These are phyloP conservation scores for Lichina pygmaea DNA, from an alignment of 495 filamentous ascomycete species.

Conservation along the genomic window DNA sequence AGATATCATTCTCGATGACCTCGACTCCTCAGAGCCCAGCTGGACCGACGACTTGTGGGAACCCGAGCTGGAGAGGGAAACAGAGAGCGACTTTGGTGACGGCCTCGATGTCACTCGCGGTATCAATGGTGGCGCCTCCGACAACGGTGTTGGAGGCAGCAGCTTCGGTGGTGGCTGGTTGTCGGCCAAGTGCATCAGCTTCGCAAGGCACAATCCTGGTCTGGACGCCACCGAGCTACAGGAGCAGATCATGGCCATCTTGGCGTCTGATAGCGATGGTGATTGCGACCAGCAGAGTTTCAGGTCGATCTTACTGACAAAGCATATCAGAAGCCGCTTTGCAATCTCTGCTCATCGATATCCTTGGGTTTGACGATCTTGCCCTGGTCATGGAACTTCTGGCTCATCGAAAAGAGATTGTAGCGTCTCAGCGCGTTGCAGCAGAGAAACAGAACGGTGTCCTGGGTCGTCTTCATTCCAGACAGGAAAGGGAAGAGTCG, in stretches of 20 bases:
- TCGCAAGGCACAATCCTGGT: conserved; percentile 31
- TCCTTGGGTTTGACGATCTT: conserved; percentile 75
- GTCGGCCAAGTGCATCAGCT: conserved; percentile 26
- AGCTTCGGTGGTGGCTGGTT: conserved; percentile 32
- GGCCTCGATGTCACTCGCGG: conserved; percentile 19
- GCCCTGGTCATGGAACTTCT: conserved; percentile 74
- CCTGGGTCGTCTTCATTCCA: conserved; percentile 36
- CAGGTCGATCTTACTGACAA: not conserved
- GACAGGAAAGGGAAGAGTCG: conserved; percentile 47
- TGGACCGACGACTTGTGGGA: conserved; percentile 74
- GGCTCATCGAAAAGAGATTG: conserved; percentile 37
- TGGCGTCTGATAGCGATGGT: conserved; percentile 28
- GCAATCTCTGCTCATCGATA: conserved; percentile 70
- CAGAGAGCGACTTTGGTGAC: conserved; percentile 30
- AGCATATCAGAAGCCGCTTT: conserved; percentile 44
- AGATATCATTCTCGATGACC: conserved; percentile 31
- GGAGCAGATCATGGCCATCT: conserved; percentile 39
- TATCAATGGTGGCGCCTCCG: conserved; percentile 5
- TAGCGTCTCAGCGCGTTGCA: conserved; percentile 13
- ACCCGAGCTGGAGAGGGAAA: conserved; percentile 33
- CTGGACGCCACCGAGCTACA: conserved; percentile 33
- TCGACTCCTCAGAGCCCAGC: conserved; percentile 28
- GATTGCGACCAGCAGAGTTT: not conserved
- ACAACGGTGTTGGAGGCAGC: conserved; percentile 3
- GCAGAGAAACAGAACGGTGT: conserved; percentile 21